Percentiles rank a stretch among this genome's conserved stretches.
These are phyloP conservation scores for Ophiostoma triangulosporum DNA, from an alignment of 2,329 filamentous ascomycete species.

Conservation along the genomic window DNA sequence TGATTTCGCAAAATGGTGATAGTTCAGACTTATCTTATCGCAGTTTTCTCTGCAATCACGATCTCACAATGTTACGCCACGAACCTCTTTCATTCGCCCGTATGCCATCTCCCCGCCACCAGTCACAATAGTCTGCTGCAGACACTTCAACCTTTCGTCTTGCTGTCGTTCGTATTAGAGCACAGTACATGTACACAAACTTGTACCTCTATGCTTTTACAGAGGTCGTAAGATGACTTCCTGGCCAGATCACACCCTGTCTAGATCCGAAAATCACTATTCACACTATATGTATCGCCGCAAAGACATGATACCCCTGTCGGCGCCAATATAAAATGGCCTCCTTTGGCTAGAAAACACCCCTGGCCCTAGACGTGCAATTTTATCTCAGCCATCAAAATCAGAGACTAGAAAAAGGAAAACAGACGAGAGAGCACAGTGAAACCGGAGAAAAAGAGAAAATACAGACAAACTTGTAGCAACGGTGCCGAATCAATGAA, in stretches of 20 bases:
- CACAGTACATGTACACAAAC: not conserved
- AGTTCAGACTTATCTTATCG: not conserved
- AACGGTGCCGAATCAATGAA: not conserved
- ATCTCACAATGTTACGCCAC: not conserved
- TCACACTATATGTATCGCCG: no score
- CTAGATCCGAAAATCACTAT: no score
- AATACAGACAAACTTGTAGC: not conserved
- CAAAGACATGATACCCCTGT: not conserved
- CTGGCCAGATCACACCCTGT: no score
- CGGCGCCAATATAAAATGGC: not conserved
- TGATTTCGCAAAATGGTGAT: slow-evolving; percentile 3
- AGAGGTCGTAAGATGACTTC: no score
- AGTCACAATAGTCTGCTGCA: not conserved
- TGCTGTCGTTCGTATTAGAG: not conserved
- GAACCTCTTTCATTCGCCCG: not conserved
- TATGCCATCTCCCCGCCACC: not conserved
- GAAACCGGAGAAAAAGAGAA: not conserved
- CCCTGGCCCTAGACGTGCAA: not conserved
- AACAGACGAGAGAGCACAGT: not conserved
- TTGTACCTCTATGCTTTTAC: no score
- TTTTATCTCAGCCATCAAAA: not conserved
- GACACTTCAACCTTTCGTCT: no score
- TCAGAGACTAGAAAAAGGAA: not conserved
- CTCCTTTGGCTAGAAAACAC: not conserved
- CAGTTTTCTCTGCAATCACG: not conserved